A percentile compares a stretch with the other conserved stretches of the same genome.
Conservation (phyloP, 805 yeast genomes). For the Cyberlindnera suaveolens region DNA sequence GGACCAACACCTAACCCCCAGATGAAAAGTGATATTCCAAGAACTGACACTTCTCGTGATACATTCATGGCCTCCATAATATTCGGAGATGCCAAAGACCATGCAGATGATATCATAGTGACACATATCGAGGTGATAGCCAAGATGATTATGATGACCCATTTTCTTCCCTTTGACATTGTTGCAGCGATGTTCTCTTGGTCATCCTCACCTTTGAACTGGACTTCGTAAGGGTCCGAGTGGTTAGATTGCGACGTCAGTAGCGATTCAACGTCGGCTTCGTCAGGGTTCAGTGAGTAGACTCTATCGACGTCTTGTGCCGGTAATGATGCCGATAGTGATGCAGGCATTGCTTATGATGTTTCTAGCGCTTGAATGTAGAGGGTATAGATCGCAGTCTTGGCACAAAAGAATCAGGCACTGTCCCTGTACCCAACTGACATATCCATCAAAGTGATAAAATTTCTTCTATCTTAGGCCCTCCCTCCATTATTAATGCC, state of each 20-base stretch:
- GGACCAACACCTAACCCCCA: conserved; percentile 69
- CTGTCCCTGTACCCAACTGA: too few relatives aligned
- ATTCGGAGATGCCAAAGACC: conserved; percentile 54
- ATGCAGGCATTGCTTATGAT: background rate
- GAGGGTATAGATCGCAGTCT: too few relatives aligned
- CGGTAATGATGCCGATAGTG: background rate
- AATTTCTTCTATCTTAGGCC: too few relatives aligned
- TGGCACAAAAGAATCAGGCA: too few relatives aligned
- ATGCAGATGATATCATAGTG: conserved; percentile 65
- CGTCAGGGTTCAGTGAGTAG: conserved; percentile 15
- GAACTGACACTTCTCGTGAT: conserved; percentile 47
- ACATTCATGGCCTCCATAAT: conserved; percentile 41
- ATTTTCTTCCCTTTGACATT: conserved; percentile 44
- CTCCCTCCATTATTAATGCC: too few relatives aligned
- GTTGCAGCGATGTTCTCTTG: conserved; percentile 27
- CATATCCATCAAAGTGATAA: too few relatives aligned
- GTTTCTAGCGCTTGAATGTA: background rate
- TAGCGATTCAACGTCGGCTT: conserved; percentile 10
- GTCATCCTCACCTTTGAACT: conserved; percentile 20
- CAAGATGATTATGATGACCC: conserved; percentile 48
- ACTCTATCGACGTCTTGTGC: background rate
- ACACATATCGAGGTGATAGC: conserved; percentile 54
- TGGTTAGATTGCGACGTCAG: background rate
- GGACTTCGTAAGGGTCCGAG: conserved; percentile 23
- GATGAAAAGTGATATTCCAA: conserved; percentile 60